A percentile compares a stretch with the other conserved stretches of the same genome.
Conservation (phyloP, 345 rosid genomes). For the Cardamine resedifolia region DNA sequence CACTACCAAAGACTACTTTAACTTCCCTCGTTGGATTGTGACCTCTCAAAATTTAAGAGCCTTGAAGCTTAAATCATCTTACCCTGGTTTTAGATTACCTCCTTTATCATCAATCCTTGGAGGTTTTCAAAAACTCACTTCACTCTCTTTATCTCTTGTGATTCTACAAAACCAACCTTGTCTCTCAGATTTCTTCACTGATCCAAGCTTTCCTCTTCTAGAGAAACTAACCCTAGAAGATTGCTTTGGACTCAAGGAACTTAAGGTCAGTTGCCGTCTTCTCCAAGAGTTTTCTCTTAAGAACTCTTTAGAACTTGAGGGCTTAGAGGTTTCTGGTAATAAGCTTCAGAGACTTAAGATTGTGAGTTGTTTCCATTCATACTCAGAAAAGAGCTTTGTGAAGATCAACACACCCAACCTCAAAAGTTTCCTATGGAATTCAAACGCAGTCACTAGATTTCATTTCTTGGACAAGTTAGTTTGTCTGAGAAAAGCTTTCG, state of each 20-base stretch:
- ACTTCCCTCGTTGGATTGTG: conserved; percentile 66
- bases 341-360: conserved; percentile 55
- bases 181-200: conserved; percentile 62
- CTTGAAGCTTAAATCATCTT: conserved; percentile 55
- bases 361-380: conserved; percentile 53
- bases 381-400: conserved; percentile 47
- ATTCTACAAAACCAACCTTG: conserved; percentile 50
- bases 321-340: conserved; percentile 51
- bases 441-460: conserved; percentile 45
- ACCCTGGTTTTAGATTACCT: conserved; percentile 76
- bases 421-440: conserved; percentile 50
- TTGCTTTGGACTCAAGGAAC: conserved; percentile 57
- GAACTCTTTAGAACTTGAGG: conserved; percentile 53
- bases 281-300: conserved; percentile 55
- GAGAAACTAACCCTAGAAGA: conserved; percentile 52
- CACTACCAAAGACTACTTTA: conserved; percentile 68
- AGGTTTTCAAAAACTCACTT: conserved; percentile 58
- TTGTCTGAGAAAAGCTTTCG: conserved; percentile 47
- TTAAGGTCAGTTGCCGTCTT: conserved; percentile 55
- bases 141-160: conserved; percentile 56
- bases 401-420: conserved; percentile 57
- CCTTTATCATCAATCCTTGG: conserved; percentile 49
- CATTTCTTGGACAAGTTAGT: conserved; percentile 46
- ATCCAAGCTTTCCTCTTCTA: conserved; percentile 60
- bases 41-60: conserved; percentile 52